These are phyloP conservation scores for Colletotrichum zoysiae DNA, from an alignment of 2,329 filamentous ascomycete species.

Conservation along the genomic window DNA sequence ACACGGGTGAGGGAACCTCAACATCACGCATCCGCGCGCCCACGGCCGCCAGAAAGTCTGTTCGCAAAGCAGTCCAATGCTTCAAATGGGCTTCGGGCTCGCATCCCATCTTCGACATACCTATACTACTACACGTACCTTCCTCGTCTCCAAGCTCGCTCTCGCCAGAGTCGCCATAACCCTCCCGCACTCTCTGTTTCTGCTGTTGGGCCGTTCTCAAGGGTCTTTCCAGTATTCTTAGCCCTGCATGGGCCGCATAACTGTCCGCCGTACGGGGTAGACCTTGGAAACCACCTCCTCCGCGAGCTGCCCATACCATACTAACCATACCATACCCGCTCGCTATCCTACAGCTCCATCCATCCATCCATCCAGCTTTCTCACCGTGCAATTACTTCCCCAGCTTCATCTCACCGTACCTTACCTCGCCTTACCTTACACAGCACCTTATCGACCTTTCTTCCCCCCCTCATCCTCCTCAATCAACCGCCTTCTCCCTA, in stretches of 20 bases:
- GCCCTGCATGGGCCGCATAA: slow-evolving; percentile 41
- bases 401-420: slow-evolving; percentile 18
- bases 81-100: slow-evolving; percentile 32
- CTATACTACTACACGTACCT: slow-evolving; percentile 27
- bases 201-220: slow-evolving; percentile 15
- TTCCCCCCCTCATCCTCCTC: slow-evolving; percentile 7
- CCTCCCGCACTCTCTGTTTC: slow-evolving; percentile 13
- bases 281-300: slow-evolving; percentile 25
- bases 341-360: slow-evolving; percentile 8
- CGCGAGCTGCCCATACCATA: slow-evolving; percentile 21
- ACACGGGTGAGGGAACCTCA: slow-evolving; percentile 20
- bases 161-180: slow-evolving; percentile 13
- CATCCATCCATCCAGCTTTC: not conserved
- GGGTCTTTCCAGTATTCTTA: slow-evolving; percentile 29
- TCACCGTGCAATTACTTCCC: not conserved
- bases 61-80: slow-evolving; percentile 25
- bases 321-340: slow-evolving; percentile 2
- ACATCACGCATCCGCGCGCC: slow-evolving; percentile 29
- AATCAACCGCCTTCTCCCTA: slow-evolving; percentile 5
- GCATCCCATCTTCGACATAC: slow-evolving; percentile 37
- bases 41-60: slow-evolving; percentile 31
- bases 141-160: slow-evolving; percentile 28
- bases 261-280: slow-evolving; percentile 35
- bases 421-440: slow-evolving; percentile 30
- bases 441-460: slow-evolving; percentile 8